These are phyloP conservation scores for Wickerhamomyces pijperi DNA, from an alignment of 805 yeast species.

Conservation along the genomic window DNA sequence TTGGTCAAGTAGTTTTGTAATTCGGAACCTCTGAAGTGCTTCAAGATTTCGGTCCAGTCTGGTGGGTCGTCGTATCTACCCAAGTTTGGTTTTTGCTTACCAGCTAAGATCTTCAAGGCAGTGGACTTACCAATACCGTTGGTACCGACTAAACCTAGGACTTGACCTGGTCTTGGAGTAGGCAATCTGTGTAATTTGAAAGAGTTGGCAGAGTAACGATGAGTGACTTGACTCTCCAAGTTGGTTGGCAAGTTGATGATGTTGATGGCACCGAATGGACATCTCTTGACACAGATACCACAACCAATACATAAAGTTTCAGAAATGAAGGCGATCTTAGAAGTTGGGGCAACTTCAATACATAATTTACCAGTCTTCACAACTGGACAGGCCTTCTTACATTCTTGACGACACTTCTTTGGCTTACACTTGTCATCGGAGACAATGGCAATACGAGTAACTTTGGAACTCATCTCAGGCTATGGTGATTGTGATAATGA, in stretches of 20 bases:
- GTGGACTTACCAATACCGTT: constrained; percentile 99
- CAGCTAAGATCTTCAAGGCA: constrained; percentile 91
- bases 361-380: constrained; percentile 96
- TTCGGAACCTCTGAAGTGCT: constrained; percentile 91
- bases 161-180: constrained; percentile 98
- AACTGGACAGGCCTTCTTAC: constrained; percentile 94
- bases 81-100: constrained; percentile 93
- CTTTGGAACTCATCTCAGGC: constrained; percentile 26
- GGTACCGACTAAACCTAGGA: constrained; percentile 93
- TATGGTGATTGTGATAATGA: no score
- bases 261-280: constrained; percentile 95
- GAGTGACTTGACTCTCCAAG: constrained; percentile 85
- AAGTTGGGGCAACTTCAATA: constrained; percentile 87
- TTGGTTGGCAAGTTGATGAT: constrained; percentile 96
- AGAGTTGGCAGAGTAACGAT: constrained; percentile 95
- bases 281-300: constrained; percentile 98
- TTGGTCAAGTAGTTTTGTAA: constrained; percentile 93
- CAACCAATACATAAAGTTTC: constrained; percentile 96
- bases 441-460: constrained; percentile 90
- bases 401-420: constrained; percentile 96
- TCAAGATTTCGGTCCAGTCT: constrained; percentile 90
- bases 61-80: constrained; percentile 95
- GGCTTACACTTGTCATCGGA: constrained; percentile 94
- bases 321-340: constrained; percentile 89
- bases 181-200: constrained; percentile 96